Evolutionary conservation across 306 rosid genomes (phyloP), one percentile per base, ranked within the genome.

Genomic region (Trifolium subterraneum): DNA sequence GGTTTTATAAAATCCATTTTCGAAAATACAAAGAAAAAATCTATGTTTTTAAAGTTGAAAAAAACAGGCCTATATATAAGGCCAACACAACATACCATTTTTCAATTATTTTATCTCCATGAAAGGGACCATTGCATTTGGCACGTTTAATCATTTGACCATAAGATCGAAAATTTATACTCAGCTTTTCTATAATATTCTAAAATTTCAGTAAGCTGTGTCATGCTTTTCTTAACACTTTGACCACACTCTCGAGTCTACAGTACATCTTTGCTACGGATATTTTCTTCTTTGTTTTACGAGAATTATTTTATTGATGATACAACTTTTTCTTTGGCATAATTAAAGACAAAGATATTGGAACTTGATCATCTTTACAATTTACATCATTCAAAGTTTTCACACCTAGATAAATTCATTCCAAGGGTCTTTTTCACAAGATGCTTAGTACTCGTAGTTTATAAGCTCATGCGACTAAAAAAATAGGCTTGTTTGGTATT

Each of bases 101-200:
- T 25, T 58, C 38, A 18, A 51, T 51, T 51, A 6, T 51, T 18
- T 51, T 4, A 22, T 58, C 10, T 58, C n/a, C 3, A 58, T 58
- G 36, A 58, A 25, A 12, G 64, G 38, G 64, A 27, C 18, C 64
- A 58, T 25, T 58, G 38, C 2, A 58, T 25, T 23, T 58, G 16
- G 22, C 42, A 60, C 12, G 22, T 29, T 29, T 60, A 20, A 14
- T 33, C 66, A 60, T 1, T 60, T 39, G 42, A 29, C 20, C 42
- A 15, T 59, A 59, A 14, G 41, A 60, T n/a, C n/a, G n/a, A n/a
- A n/a, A n/a, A n/a, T n/a, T n/a, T 54, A 54, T 22, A 54, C 60
- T 31, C 10, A 54, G 7, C 31, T 54, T 54, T 20, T 54, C 7
- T 22, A 25, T 23, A 5, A 2, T 25, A 59, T 60, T 33, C 2